Evolutionary conservation across 2,329 filamentous ascomycete genomes (phyloP), one percentile per base, ranked within the genome.

Genomic region (Hymenoscyphus repandus): DNA sequence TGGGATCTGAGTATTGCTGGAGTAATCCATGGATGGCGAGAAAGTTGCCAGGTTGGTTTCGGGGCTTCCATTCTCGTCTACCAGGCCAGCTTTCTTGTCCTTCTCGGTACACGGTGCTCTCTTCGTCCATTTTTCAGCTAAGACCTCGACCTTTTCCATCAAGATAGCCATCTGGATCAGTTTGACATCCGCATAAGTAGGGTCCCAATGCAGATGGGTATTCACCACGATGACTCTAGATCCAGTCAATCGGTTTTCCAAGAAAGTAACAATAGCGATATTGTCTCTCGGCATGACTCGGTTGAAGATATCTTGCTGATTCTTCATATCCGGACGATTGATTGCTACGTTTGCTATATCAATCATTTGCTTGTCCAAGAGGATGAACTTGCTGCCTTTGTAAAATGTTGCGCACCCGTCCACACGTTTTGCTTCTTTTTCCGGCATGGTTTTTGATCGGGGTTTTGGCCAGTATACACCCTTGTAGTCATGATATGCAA

Each of bases 281-380:
- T 97, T 92, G 75, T 99, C 93, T 71, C 93, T 90, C 54, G 92
- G 91, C 93, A 96, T 97, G 54, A 99, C 87, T 27, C 93, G 87
- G 68, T 99, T 99, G 78, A 96, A 97, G 51, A 97, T 92, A 64
- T 99, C 93, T 66, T 95, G 89, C 64, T 95, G 90, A 50, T 91
- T 89, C 72, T 97, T 97, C 82, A 96, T 96, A 67, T 97, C 93
- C 2, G 91, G 89, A 58, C 93, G 79, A 66, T 95, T 93, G 70
- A 99, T 96, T 58, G 92, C 92, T 50, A 90, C 88, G 52, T 89
- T 86, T 34, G 88, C 85, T 66, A 96, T 96, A 69, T 96, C 90
- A 63, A 99, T 86, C 56, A 96, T 74, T 65, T 95, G 88, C 74
- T 96, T 96, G 72, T 97, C 92, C 20, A 99, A 79, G 52, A 96